Base-by-base conservation (phyloP, 129 eudicot genomes). In the Flaveria bidentis region DNA sequence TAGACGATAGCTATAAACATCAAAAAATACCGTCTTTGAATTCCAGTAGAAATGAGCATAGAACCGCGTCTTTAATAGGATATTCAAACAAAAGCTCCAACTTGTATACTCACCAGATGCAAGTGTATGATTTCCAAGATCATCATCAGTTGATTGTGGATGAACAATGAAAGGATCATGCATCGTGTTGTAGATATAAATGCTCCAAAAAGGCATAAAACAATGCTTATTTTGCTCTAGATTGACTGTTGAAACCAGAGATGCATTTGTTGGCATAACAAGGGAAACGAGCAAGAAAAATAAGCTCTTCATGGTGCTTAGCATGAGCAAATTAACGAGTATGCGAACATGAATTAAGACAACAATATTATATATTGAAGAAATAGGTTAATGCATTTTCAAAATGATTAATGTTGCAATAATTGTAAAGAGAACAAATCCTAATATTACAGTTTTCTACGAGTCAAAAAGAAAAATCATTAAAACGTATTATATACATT, bases 31-130 rank as follows among this genome's bases (percentile, higher is more conserved):
- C 1, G 33, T 52, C 76, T 2, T 72, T 9, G 76, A 72, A 18
- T 72, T 72, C 66, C 66, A 36, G 13, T 72, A 72, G 33, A 72
- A 72, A 72, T 72, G 76, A 44, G 76, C 66, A 53, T 72, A 72
- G 12, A n/a, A 72, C 30, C 30, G 49, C 2, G 76, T 72, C 6
- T 5, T 33, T 33, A n/a, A 6, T 9, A 1, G 0, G 64, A 53
- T 9, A 14, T 56, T 4, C 6, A 72, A 2, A 30, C 76, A 72
- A 9, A 72, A 72, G 18, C 49, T 12, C 76, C 76, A 72, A 33
- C 53, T 13, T 20, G 33, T 72, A 72, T 72, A 1, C 0, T 20
- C 3, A 17, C 14, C n/a, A 10, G 1, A 17, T 13, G 50, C 36
- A 10, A 72, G n/a, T 17, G 67, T 72, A 36, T 42, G 76, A 5